phyloP scores from a whole-genome alignment of 2,329 filamentous ascomycete genomes.

The Diatrype stigma region DNA sequence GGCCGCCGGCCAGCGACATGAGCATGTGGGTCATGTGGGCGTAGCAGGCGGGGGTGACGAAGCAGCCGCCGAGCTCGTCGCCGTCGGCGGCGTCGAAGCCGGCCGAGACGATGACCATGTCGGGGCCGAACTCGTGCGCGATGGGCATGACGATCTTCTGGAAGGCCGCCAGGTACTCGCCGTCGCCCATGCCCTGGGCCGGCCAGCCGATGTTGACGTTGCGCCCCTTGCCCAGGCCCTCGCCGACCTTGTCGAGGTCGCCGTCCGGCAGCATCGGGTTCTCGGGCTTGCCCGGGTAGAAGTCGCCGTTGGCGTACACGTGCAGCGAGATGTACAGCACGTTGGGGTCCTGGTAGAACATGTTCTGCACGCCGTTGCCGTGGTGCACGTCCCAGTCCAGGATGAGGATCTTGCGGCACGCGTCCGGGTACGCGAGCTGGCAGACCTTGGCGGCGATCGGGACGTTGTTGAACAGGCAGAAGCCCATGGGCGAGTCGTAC shows the following conservation, averaged over 20 bases:
- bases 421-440: slow-evolving; percentile 72
- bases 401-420: slow-evolving; percentile 84
- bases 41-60: slow-evolving; percentile 86
- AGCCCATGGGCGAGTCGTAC: slow-evolving; percentile 79
- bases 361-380: slow-evolving; percentile 92
- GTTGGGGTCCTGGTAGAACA: slow-evolving; percentile 92
- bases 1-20: slow-evolving; percentile 88
- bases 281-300: slow-evolving; percentile 72
- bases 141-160: slow-evolving; percentile 97
- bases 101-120: slow-evolving; percentile 90
- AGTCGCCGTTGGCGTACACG: slow-evolving; percentile 76
- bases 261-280: slow-evolving; percentile 56
- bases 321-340: slow-evolving; percentile 94
- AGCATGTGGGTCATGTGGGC: slow-evolving; percentile 99
- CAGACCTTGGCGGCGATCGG: slow-evolving; percentile 87
- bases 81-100: slow-evolving; percentile 95
- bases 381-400: slow-evolving; percentile 84
- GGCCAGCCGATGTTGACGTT: slow-evolving; percentile 67
- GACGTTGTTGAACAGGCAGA: slow-evolving; percentile 98
- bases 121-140: slow-evolving; percentile 86
- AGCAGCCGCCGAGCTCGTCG: slow-evolving; percentile 88
- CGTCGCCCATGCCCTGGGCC: slow-evolving; percentile 82
- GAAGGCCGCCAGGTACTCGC: slow-evolving; percentile 94
- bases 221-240: slow-evolving; percentile 50
- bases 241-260: slow-evolving; percentile 56